These are phyloP conservation scores for Multifurca ochricompacta DNA, from an alignment of 768 basidiomycete species.

Conservation along the genomic window DNA sequence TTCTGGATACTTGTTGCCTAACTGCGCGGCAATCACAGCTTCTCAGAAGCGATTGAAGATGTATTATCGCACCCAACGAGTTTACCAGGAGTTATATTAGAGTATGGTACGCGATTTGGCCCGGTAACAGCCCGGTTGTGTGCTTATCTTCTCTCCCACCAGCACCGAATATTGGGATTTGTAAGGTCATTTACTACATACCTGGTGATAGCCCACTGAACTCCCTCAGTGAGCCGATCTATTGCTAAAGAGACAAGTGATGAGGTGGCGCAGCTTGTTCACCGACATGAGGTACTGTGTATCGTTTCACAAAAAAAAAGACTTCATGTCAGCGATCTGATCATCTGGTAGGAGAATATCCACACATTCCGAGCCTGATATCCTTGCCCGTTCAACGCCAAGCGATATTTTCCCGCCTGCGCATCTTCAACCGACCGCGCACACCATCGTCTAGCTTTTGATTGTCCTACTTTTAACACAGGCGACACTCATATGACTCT, in stretches of 20 bases:
- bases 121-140: too few relatives aligned
- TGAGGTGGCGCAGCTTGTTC: not conserved
- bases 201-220: not conserved
- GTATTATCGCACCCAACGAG: not conserved
- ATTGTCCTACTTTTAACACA: not conserved
- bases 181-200: not conserved
- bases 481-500: not conserved
- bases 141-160: not conserved
- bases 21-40: not conserved
- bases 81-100: not conserved
- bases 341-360: not conserved
- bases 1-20: not conserved
- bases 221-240: not conserved
- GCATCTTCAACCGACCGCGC: not conserved
- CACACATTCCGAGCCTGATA: not conserved
- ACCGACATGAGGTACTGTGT: not conserved
- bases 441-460: not conserved
- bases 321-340: not conserved
- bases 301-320: not conserved
- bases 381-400: not conserved
- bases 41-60: not conserved
- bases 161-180: constrained; percentile 9
- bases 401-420: not conserved
- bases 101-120: not conserved
- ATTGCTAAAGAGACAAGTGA: constrained; percentile 4